These are phyloP conservation scores for Kuraishia hungarica DNA, from an alignment of 805 yeast species.

Conservation along the genomic window DNA sequence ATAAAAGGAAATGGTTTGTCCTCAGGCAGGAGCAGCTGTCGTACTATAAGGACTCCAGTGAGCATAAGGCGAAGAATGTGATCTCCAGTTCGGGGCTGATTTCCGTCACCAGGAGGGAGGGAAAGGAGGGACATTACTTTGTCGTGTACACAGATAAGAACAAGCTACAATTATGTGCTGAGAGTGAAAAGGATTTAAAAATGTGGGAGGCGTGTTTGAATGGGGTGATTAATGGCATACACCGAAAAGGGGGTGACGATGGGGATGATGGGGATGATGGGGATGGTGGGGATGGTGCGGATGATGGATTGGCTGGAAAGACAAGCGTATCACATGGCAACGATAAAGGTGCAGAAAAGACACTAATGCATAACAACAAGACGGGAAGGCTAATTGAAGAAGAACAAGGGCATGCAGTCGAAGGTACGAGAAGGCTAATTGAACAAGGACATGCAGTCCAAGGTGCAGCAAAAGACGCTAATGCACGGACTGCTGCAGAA, in stretches of 20 bases:
- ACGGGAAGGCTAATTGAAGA: too few relatives aligned
- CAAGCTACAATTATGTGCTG: conserved; percentile 10
- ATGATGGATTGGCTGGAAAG: too few relatives aligned
- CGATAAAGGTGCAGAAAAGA: too few relatives aligned
- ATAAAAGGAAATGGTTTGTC: conserved; percentile 32
- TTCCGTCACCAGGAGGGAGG: conserved; percentile 11
- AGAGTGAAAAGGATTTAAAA: conserved; percentile 6
- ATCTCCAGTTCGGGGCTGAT: conserved; percentile 16
- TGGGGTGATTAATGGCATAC: conserved; percentile 7
- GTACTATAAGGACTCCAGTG: conserved; percentile 29
- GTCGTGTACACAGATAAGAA: conserved; percentile 6
- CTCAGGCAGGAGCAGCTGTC: conserved; percentile 28
- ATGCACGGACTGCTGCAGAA: too few relatives aligned
- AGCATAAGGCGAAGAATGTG: conserved; percentile 28
- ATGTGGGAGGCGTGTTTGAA: conserved; percentile 5
- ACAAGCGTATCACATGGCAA: too few relatives aligned
- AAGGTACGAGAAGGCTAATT: too few relatives aligned
- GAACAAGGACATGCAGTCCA: too few relatives aligned
- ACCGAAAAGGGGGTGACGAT: conserved; percentile 2
- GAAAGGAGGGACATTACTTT: conserved; percentile 2
- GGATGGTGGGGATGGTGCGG: too few relatives aligned
- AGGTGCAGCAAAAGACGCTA: too few relatives aligned
- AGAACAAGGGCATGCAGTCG: too few relatives aligned
- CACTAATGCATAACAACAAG: too few relatives aligned
- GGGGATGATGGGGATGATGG: background rate